These are phyloP conservation scores for Penicillium steckii DNA, from an alignment of 495 filamentous ascomycete species.

Conservation along the genomic window DNA sequence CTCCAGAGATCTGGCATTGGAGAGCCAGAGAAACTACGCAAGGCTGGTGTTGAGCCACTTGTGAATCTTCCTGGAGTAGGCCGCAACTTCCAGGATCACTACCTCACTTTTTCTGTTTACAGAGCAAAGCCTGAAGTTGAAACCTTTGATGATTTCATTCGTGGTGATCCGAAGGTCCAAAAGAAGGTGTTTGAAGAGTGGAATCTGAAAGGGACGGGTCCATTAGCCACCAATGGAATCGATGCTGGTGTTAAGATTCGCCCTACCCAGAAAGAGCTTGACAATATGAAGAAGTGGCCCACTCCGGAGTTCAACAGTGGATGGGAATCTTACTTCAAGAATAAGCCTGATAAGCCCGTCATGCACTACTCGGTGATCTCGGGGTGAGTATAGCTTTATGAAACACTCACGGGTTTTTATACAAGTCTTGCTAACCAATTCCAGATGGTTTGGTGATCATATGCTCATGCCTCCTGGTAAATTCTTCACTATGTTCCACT, in stretches of 20 bases:
- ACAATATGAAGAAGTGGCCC: constrained; percentile 63
- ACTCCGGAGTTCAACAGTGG: constrained; percentile 64
- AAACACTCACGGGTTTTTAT: too few species aligned
- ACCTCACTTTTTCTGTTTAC: constrained; percentile 74
- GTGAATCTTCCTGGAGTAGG: constrained; percentile 81
- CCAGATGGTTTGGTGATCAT: constrained; percentile 55
- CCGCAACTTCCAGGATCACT: constrained; percentile 83
- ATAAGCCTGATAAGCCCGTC: constrained; percentile 83
- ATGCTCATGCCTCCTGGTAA: constrained; percentile 74
- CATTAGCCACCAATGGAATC: constrained; percentile 80
- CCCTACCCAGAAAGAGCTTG: constrained; percentile 67
- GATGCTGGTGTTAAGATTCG: constrained; percentile 81
- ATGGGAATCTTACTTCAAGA: constrained; percentile 81
- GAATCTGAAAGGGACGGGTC: constrained; percentile 76
- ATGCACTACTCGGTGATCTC: constrained; percentile 78
- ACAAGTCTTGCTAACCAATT: constrained; percentile 2
- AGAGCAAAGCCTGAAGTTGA: constrained; percentile 76
- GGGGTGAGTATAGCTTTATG: constrained; percentile 46
- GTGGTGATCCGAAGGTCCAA: constrained; percentile 69
- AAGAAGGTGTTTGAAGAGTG: constrained; percentile 71
- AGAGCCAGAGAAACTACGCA: constrained; percentile 71
- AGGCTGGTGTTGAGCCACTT: constrained; percentile 67
- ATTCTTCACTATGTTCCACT: constrained; percentile 88
- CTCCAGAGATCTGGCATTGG: constrained; percentile 72
- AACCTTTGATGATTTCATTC: constrained; percentile 77